A percentile compares a stretch with the other conserved stretches of the same genome.
Conservation (phyloP, 179 eudicot species). For the Drosera spatulata region DNA sequence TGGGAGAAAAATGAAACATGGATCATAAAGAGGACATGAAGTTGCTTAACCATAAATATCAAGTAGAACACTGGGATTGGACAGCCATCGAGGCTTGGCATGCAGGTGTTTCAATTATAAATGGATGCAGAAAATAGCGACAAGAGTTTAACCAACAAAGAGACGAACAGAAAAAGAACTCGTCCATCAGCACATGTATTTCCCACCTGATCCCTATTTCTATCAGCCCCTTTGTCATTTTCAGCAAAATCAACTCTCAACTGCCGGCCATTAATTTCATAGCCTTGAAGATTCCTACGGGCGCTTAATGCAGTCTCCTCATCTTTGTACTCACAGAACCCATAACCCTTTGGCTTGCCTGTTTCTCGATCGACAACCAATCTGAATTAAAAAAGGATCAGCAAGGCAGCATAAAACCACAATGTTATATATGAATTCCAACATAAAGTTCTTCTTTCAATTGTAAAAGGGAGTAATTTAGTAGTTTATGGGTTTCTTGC, state of each 20-base stretch:
- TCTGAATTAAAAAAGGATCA: slow-evolving; percentile 25
- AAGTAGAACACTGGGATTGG: too few species aligned
- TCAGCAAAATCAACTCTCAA: slow-evolving; percentile 97
- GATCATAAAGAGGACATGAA: too few species aligned
- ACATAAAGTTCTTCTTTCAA: neutral
- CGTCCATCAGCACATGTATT: neutral
- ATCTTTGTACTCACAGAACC: slow-evolving; percentile 98
- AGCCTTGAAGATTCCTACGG: slow-evolving; percentile 94
- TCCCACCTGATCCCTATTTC: slow-evolving; percentile 69
- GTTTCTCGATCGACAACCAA: slow-evolving; percentile 95
- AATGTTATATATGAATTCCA: neutral
- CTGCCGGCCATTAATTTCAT: slow-evolving; percentile 95
- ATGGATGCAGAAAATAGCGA: too few species aligned
- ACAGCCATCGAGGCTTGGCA: too few species aligned
- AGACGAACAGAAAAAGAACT: neutral
- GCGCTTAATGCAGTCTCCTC: slow-evolving; percentile 99
- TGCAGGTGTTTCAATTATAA: too few species aligned
- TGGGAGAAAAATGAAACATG: too few species aligned
- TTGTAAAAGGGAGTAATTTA: neutral
- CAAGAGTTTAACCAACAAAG: too few species aligned
- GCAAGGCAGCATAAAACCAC: slow-evolving; percentile 5
- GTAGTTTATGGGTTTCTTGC: neutral
- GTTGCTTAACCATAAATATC: too few species aligned
- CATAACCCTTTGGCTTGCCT: slow-evolving; percentile 98
- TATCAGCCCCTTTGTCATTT: slow-evolving; percentile 83